A percentile compares a stretch with the other conserved stretches of the same genome.
Conservation (phyloP, 2,329 filamentous ascomycete species). For the Xylariaceae sp. region DNA sequence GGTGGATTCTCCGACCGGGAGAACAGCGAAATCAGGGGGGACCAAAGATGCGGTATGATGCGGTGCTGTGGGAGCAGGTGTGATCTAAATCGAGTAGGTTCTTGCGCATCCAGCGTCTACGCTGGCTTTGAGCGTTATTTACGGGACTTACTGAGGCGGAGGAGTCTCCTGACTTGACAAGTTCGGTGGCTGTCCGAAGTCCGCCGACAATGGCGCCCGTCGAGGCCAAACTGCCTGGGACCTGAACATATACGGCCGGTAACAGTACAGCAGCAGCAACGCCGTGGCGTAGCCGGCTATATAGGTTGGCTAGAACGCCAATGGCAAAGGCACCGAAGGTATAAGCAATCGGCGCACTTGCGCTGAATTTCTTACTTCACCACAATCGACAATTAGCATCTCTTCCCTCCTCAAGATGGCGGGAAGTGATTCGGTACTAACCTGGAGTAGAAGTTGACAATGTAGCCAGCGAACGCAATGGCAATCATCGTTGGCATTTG, state of each 20-base stretch:
- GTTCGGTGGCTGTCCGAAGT: conserved; percentile 50
- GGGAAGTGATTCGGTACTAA: too few relatives aligned
- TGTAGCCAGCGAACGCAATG: conserved; percentile 70
- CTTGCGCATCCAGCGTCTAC: too few relatives aligned
- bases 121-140: neutral
- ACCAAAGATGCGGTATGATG: too few relatives aligned
- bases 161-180: conserved; percentile 36
- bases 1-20: too few relatives aligned
- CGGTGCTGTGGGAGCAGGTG: too few relatives aligned
- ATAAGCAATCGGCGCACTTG: conserved; percentile 71
- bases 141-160: conserved; percentile 5
- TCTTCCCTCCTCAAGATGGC: too few relatives aligned
- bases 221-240: conserved; percentile 59
- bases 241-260: conserved; percentile 76
- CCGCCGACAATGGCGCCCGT: conserved; percentile 56
- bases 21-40: too few relatives aligned
- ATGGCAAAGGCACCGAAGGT: conserved; percentile 73
- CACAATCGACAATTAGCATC: too few relatives aligned
- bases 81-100: too few relatives aligned
- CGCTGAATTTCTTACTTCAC: conserved; percentile 59
- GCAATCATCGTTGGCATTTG: conserved; percentile 72
- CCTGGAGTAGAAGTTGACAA: conserved; percentile 74
- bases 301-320: conserved; percentile 74
- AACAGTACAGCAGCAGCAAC: conserved; percentile 81
- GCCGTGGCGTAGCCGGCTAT: conserved; percentile 58